Conservation (phyloP, 208 protist genomes). For the Trypanosomatidae sp. region DNA sequence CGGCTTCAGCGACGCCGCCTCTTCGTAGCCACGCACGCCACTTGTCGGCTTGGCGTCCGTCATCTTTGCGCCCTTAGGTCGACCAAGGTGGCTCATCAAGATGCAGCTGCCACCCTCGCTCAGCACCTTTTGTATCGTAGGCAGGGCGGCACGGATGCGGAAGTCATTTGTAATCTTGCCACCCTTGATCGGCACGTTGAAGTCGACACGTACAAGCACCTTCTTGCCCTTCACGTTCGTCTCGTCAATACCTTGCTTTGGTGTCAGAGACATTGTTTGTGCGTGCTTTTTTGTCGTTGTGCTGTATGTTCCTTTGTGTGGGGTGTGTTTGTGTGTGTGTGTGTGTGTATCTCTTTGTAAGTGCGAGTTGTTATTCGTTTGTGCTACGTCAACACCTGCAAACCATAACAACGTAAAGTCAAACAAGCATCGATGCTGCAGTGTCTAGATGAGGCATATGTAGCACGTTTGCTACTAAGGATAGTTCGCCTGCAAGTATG, state of each 20-base stretch:
- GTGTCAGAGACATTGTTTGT: constrained; percentile 24
- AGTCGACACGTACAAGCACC: constrained; percentile 95
- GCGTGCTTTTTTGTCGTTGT: not conserved
- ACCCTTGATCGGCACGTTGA: constrained; percentile 96
- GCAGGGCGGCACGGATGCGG: constrained; percentile 91
- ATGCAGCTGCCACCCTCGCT: constrained; percentile 82
- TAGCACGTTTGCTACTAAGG: too few relatives aligned
- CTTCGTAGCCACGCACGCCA: constrained; percentile 55
- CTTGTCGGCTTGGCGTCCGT: constrained; percentile 31
- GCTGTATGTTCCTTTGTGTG: not conserved
- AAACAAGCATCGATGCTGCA: too few relatives aligned
- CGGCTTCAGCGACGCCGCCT: constrained; percentile 76
- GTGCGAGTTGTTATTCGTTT: too few relatives aligned
- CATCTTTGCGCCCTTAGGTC: constrained; percentile 91
- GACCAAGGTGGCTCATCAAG: constrained; percentile 96
- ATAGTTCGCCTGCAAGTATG: too few relatives aligned
- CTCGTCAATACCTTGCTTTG: constrained; percentile 75
- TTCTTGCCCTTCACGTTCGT: constrained; percentile 82
- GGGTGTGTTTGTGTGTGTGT: constrained; percentile 1
- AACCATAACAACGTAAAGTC: not conserved
- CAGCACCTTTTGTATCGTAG: constrained; percentile 93
- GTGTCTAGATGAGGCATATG: too few relatives aligned
- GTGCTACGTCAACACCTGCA: not conserved
- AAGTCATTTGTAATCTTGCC: constrained; percentile 92
- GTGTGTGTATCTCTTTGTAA: not conserved